A percentile compares a stretch with the other conserved stretches of the same genome.
These are phyloP conservation scores for Dorcoceras hygrometricum DNA, from an alignment of 257 asterid species.

Conservation along the genomic window DNA sequence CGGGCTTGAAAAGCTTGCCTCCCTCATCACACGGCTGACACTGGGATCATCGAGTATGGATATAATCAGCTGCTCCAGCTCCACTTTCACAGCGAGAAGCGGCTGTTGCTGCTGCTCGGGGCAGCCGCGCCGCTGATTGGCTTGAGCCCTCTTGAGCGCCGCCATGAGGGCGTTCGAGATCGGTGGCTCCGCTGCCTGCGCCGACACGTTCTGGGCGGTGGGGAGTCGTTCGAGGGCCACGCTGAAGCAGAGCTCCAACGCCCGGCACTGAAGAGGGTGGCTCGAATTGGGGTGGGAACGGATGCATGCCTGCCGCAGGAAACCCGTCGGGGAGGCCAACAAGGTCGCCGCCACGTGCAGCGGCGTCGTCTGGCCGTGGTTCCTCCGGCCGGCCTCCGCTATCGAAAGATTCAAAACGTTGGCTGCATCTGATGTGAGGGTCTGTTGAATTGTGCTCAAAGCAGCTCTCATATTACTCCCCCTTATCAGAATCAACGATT, in stretches of 20 bases:
- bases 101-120: conserved; percentile 96
- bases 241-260: conserved; percentile 83
- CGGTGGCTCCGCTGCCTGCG: conserved; percentile 68
- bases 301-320: conserved; percentile 75
- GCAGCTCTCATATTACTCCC: conserved; percentile 75
- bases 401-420: conserved; percentile 72
- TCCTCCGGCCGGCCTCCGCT: conserved; percentile 75
- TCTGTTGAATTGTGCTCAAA: conserved; percentile 77
- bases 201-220: conserved; percentile 50
- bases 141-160: conserved; percentile 84
- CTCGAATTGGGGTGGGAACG: conserved; percentile 91
- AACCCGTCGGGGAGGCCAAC: conserved; percentile 73
- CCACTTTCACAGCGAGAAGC: conserved; percentile 76
- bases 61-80: conserved; percentile 73
- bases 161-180: conserved; percentile 86
- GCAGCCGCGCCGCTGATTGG: conserved; percentile 84
- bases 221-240: conserved; percentile 88
- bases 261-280: conserved; percentile 95
- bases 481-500: conserved; percentile 11
- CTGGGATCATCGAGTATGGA: conserved; percentile 88
- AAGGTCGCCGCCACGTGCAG: conserved; percentile 95
- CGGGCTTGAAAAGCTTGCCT: conserved; percentile 87
- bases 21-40: conserved; percentile 86
- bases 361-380: conserved; percentile 95
- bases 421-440: conserved; percentile 84